Conservation (phyloP, 2,329 filamentous ascomycete genomes). For the Bertia moriformis region DNA sequence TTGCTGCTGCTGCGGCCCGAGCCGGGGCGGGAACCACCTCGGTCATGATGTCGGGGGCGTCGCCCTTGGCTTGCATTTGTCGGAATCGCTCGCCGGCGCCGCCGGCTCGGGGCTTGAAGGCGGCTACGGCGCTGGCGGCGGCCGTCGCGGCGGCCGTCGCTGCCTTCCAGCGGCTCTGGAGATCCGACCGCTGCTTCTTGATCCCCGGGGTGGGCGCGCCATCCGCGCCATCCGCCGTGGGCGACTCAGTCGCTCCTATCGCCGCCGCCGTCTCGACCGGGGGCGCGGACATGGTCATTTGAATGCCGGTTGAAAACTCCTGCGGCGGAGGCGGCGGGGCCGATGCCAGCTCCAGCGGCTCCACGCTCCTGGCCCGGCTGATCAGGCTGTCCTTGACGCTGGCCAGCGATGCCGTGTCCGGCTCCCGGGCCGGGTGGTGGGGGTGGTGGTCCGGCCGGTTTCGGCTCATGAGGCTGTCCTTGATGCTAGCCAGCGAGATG, state of each 20-base stretch:
- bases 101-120: slow-evolving; percentile 75
- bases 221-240: slow-evolving; percentile 9
- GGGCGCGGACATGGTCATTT: neutral
- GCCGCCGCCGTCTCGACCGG: neutral
- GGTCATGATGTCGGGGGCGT: slow-evolving; percentile 78
- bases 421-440: no score
- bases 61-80: slow-evolving; percentile 38
- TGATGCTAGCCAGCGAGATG: neutral
- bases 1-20: slow-evolving; percentile 16
- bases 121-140: slow-evolving; percentile 15
- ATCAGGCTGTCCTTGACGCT: neutral
- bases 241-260: no score
- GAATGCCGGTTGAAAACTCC: neutral
- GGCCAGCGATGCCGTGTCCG: neutral
- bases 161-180: slow-evolving; percentile 67
- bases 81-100: slow-evolving; percentile 71
- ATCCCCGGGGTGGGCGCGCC: slow-evolving; percentile 61
- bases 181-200: slow-evolving; percentile 56
- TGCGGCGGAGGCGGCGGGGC: no score
- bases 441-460: no score
- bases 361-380: neutral
- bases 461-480: neutral
- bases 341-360: neutral
- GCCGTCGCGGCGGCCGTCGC: slow-evolving; percentile 48
- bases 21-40: slow-evolving; percentile 71